Conservation (phyloP, 352 stramenopile genomes). For the Aphanomyces invadans region DNA sequence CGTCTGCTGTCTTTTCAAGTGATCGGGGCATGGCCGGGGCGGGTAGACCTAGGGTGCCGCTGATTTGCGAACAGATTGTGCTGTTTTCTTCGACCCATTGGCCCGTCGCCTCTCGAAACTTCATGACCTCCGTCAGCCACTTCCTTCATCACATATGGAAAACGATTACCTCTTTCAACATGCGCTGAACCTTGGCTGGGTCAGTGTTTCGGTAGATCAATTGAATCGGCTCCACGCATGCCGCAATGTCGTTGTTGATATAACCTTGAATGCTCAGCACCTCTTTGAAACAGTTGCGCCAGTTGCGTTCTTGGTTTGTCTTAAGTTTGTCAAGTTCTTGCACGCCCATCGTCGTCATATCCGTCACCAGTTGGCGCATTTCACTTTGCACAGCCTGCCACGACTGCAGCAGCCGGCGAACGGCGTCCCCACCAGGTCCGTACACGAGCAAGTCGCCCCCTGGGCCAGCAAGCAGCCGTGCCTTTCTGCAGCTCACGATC, state of each 20-base stretch:
- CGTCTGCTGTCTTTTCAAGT: slow-evolving; percentile 4
- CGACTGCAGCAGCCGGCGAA: slow-evolving; percentile 74
- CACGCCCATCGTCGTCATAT: slow-evolving; percentile 73
- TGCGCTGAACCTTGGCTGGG: slow-evolving; percentile 54
- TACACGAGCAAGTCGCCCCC: slow-evolving; percentile 80
- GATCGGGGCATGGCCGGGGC: background rate
- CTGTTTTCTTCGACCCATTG: slow-evolving; percentile 83
- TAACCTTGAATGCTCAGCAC: slow-evolving; percentile 76
- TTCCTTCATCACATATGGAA: too few species aligned
- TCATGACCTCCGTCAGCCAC: too few species aligned
- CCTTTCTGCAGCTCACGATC: slow-evolving; percentile 76
- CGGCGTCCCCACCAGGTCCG: slow-evolving; percentile 69
- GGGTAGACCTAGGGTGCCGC: slow-evolving; percentile 23
- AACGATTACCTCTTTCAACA: slow-evolving; percentile 19
- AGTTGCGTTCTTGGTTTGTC: slow-evolving; percentile 76
- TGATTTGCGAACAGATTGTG: slow-evolving; percentile 69
- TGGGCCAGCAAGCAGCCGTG: slow-evolving; percentile 63
- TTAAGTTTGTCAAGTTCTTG: slow-evolving; percentile 79
- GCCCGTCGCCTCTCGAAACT: slow-evolving; percentile 75
- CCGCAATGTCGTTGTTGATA: slow-evolving; percentile 73
- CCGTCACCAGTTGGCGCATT: slow-evolving; percentile 65
- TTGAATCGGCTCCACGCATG: slow-evolving; percentile 77
- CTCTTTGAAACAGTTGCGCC: slow-evolving; percentile 80
- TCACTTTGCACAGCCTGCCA: slow-evolving; percentile 59
- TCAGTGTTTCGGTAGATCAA: slow-evolving; percentile 80